Percentiles rank a stretch among this genome's conserved stretches.
phyloP scores from a whole-genome alignment of 2,329 filamentous ascomycete species.

The Exophiala aquamarina region DNA sequence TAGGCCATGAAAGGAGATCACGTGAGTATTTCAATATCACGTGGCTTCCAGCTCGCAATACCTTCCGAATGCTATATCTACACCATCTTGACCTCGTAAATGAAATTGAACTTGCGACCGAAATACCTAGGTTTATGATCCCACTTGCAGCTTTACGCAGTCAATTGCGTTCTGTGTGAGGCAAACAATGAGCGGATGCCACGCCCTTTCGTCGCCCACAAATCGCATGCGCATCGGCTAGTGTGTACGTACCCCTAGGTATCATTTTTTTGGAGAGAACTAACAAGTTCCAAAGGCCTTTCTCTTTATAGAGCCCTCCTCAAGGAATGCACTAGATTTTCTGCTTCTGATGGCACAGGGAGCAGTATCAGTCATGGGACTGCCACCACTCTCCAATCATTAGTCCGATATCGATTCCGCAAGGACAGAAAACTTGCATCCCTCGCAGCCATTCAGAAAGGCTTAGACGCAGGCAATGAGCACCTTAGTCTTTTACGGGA shows the following conservation, averaged over 20 bases:
- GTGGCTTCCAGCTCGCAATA: no score
- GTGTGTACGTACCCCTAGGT: slow-evolving; percentile 36
- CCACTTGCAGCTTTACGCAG: no score
- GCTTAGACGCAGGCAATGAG: slow-evolving; percentile 43
- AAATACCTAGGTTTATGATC: no score
- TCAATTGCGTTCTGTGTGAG: no score
- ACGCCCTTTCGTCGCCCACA: slow-evolving; percentile 34
- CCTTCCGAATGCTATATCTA: no score
- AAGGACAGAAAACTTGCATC: slow-evolving; percentile 40
- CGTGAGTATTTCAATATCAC: no score
- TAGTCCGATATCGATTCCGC: slow-evolving; percentile 39
- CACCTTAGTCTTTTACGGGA: slow-evolving; percentile 23
- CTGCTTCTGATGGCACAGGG: slow-evolving; percentile 23
- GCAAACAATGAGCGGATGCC: slow-evolving; percentile 36
- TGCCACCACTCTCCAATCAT: slow-evolving; percentile 27
- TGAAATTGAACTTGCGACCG: no score
- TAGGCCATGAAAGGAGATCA: no score
- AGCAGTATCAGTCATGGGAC: background rate
- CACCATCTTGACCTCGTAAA: no score
- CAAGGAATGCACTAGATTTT: slow-evolving; percentile 39
- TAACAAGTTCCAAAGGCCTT: slow-evolving; percentile 34
- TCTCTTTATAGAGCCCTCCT: slow-evolving; percentile 48
- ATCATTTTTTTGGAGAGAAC: no score
- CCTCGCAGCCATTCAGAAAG: slow-evolving; percentile 38
- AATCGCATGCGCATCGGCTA: slow-evolving; percentile 43